phyloP scores from a whole-genome alignment of 2,329 filamentous ascomycete genomes.

The Triangularia verruculosa region DNA sequence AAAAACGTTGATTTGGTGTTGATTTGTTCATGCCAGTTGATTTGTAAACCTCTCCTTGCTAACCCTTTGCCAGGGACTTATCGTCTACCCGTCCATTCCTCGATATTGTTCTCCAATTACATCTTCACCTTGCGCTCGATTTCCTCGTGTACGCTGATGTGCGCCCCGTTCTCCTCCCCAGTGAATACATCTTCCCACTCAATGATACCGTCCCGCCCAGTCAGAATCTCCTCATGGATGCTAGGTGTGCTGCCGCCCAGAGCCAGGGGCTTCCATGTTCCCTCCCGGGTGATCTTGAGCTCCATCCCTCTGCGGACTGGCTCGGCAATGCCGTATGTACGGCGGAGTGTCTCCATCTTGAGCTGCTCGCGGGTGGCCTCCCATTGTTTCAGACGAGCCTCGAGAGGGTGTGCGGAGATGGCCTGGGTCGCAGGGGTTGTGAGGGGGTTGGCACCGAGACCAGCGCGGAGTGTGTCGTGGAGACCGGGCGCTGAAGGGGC shows the following conservation, averaged over 20 bases:
- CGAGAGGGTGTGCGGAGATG: conserved; percentile 81
- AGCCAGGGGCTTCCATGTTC: conserved; percentile 74
- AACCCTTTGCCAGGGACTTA: neutral
- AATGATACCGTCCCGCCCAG: conserved; percentile 71
- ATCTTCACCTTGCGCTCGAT: conserved; percentile 92
- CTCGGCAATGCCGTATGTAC: conserved; percentile 88
- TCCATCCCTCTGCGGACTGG: conserved; percentile 93
- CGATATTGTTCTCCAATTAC: conserved; percentile 10
- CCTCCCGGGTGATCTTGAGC: conserved; percentile 77
- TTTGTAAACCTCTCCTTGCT: neutral
- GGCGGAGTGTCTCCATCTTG: conserved; percentile 84
- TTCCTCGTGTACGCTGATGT: conserved; percentile 80
- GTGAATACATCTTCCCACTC: conserved; percentile 93
- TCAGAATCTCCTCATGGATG: conserved; percentile 87
- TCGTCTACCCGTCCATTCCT: neutral
- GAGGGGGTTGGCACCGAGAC: conserved; percentile 63
- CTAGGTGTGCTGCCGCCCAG: conserved; percentile 58
- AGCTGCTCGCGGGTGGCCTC: conserved; percentile 81
- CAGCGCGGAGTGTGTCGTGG: conserved; percentile 87
- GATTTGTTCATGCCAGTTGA: neutral
- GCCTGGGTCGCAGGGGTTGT: conserved; percentile 43
- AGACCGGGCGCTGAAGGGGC: conserved; percentile 91
- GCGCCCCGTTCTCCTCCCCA: conserved; percentile 69
- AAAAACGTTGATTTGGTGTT: neutral
- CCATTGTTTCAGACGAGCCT: conserved; percentile 86